These are phyloP conservation scores for Dioscorea cayenensis DNA, from an alignment of 116 monocot genomes.

Conservation along the genomic window DNA sequence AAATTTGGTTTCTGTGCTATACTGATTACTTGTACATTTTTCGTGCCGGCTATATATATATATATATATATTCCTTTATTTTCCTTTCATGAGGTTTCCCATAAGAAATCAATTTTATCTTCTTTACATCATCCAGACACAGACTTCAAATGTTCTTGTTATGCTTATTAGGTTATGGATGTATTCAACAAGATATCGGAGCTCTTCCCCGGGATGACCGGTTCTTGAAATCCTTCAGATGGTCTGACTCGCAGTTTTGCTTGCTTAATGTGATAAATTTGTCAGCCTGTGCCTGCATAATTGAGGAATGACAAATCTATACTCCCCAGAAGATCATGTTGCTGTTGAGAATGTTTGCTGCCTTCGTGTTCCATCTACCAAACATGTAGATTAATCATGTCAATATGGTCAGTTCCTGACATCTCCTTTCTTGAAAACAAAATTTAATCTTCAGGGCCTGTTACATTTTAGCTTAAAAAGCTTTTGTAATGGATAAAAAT, in stretches of 20 bases:
- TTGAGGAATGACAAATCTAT: not conserved
- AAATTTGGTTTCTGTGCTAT: no score
- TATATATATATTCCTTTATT: no score
- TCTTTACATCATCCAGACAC: not conserved
- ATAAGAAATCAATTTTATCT: no score
- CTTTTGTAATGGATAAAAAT: no score
- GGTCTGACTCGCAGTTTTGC: not conserved
- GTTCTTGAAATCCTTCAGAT: conserved; percentile 16
- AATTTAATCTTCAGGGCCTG: no score
- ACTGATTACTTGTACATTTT: no score
- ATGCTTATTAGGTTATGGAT: conserved; percentile 63
- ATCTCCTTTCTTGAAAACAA: not conserved
- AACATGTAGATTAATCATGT: conserved; percentile 1
- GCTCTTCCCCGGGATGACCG: conserved; percentile 64
- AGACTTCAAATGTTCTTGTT: not conserved
- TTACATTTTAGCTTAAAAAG: no score
- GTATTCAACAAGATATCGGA: conserved; percentile 85
- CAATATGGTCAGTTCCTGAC: not conserved
- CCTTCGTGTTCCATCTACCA: not conserved
- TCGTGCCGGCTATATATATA: no score
- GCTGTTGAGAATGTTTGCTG: not conserved
- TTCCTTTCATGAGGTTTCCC: no score
- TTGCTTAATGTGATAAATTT: no score
- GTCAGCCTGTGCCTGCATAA: no score
- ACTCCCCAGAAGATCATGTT: not conserved